A percentile compares a stretch with the other conserved stretches of the same genome.
These are phyloP conservation scores for Yamadazyma atmosphaerica DNA, from an alignment of 1,139 yeast genomes.

Conservation along the genomic window DNA sequence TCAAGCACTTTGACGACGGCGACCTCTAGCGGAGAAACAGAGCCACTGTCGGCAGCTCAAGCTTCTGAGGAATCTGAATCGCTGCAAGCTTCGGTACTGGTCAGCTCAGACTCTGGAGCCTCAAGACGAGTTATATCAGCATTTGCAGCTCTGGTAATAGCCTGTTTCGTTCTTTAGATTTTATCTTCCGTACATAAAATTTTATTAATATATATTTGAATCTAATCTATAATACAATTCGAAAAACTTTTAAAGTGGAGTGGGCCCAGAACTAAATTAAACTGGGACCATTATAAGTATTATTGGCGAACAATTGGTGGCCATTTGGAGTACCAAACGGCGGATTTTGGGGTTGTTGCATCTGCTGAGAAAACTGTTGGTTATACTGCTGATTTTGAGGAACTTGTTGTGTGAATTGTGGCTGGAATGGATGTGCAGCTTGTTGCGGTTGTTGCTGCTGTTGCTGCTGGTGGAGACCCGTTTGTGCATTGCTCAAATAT, in stretches of 20 bases:
- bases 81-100: not conserved
- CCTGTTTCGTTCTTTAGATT: not conserved
- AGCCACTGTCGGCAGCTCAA: not conserved
- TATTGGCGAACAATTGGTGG: slow-evolving; percentile 10
- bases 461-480: slow-evolving; percentile 26
- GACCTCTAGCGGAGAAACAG: not conserved
- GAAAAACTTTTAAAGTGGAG: not conserved
- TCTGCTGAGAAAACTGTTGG: slow-evolving; percentile 15
- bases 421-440: not conserved
- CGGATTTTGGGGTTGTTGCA: slow-evolving; percentile 10
- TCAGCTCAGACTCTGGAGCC: slow-evolving; percentile 4
- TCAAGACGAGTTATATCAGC: not conserved
- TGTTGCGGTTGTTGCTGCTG: slow-evolving; percentile 9
- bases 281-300: slow-evolving; percentile 31
- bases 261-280: slow-evolving; percentile 25
- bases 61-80: not conserved
- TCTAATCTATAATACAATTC: slow-evolving; percentile 1
- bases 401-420: slow-evolving; percentile 4
- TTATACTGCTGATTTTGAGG: slow-evolving; percentile 11
- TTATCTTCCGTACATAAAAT: not conserved
- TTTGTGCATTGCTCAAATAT: slow-evolving; percentile 37
- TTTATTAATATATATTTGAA: slow-evolving; percentile 4
- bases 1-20: slow-evolving; percentile 1
- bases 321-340: slow-evolving; percentile 13
- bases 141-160: not conserved